phyloP scores from a whole-genome alignment of 306 rosid species.

The Argentina anserina region DNA sequence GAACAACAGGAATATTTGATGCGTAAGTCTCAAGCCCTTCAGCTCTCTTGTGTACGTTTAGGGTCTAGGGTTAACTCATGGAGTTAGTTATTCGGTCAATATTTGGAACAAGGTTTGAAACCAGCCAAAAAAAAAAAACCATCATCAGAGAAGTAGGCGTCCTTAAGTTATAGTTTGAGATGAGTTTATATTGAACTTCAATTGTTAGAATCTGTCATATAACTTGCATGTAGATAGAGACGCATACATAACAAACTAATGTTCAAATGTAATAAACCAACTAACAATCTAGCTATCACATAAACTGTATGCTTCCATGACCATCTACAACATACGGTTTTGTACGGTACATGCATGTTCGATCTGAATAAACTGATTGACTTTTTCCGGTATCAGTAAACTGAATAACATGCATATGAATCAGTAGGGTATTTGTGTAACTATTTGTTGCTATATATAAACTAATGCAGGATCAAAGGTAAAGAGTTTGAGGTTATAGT shows the following conservation, averaged over 20 bases:
- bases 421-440: neutral
- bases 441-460: neutral
- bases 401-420: neutral
- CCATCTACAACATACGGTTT: neutral
- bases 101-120: neutral
- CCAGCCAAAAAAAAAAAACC: neutral
- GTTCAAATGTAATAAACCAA: neutral
- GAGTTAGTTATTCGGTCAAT: neutral
- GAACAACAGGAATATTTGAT: constrained; percentile 64
- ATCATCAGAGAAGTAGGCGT: neutral
- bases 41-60: neutral
- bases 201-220: neutral
- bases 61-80: neutral
- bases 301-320: neutral
- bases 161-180: neutral
- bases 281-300: neutral
- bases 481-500: constrained; percentile 53
- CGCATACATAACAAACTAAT: neutral
- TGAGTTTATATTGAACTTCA: neutral
- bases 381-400: neutral
- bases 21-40: constrained; percentile 40
- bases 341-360: neutral
- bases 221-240: neutral
- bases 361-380: too few species aligned
- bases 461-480: constrained; percentile 67